A percentile compares a stretch with the other conserved stretches of the same genome.
Conservation (phyloP, 305 asterid species). For the Fraxinus latifolia region DNA sequence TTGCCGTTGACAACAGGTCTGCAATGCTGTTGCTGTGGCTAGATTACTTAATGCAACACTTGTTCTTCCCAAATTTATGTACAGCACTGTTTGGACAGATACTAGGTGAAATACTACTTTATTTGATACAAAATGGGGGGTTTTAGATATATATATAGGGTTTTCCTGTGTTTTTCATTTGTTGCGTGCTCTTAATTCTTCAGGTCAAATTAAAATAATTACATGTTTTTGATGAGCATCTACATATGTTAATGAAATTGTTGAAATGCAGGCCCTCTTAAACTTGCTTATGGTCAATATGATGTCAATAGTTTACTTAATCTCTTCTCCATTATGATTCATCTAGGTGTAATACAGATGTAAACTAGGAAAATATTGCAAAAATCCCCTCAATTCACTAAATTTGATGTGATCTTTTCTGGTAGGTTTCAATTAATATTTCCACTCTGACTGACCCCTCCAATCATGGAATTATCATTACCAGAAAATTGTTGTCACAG, state of each 20-base stretch:
- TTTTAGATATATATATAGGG: slow-evolving; percentile 1
- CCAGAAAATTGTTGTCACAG: neutral
- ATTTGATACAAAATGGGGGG: slow-evolving; percentile 1
- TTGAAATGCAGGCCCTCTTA: neutral
- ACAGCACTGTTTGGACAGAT: slow-evolving; percentile 95
- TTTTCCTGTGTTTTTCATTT: neutral
- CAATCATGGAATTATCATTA: neutral
- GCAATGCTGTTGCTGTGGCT: slow-evolving; percentile 96
- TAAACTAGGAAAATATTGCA: neutral
- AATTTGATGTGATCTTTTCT: neutral
- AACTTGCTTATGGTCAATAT: slow-evolving; percentile 7
- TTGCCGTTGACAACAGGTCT: slow-evolving; percentile 53
- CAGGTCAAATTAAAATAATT: neutral
- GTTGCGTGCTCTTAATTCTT: neutral
- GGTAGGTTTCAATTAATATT: neutral
- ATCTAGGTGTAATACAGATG: neutral
- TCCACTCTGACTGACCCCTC: neutral
- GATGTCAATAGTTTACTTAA: neutral
- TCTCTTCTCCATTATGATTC: neutral
- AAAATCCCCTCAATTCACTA: neutral
- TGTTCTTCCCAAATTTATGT: slow-evolving; percentile 86
- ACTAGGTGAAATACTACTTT: slow-evolving; percentile 48
- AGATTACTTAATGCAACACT: slow-evolving; percentile 93
- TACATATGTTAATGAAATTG: neutral
- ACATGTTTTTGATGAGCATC: neutral